Base-by-base conservation (phyloP, 75 land plant species). In the Larix kaempferi region DNA sequence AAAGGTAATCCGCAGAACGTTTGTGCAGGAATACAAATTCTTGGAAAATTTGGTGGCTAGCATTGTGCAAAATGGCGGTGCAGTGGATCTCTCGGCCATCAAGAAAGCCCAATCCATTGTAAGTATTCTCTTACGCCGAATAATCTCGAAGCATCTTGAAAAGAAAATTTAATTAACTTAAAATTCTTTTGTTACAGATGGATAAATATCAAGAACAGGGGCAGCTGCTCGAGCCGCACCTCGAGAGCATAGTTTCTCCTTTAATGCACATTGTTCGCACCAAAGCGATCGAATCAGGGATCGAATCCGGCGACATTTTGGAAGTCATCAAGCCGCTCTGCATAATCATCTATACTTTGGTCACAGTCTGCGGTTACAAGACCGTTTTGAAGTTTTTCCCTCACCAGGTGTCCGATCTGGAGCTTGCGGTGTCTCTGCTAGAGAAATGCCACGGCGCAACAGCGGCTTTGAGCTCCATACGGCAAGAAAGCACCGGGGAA, bases 151-250 rank as follows among this genome's bases (percentile, higher is more conserved):
- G 54, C 12, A 49, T 49, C 12, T 49, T 49, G 54, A 49, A 49
- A 12, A 49, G 2, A 49, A 1, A 49, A 10, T 10, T 49, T 49
- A 10, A 49, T 10, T 49, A 49, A 49, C 54, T 49, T 49, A 12
- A 49, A 49, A 49, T 49, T 49, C n/a, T 59, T 16, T 25, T 22
- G 74, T 57, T 80, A 64, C 88, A 97, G 99, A 79, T 97, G 82
- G 99, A 91, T 76, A 95, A 97, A 76, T 97, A 97, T 90, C 99
- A 97, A 79, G 92, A 97, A 63, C 93, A 97, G 80, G 99, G 99
- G 11, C 93, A 97, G 77, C 77, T 97, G 63, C 73, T 97, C 73
- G 99, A 97, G 80, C 98, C 99, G 16, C 87, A 91, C 78, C 75
- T 97, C 76, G 99, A 94, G 71, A 86, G 83, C 85, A 87, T 97